These are phyloP conservation scores for Tephrocybe sp. DNA, from an alignment of 768 basidiomycete genomes.

Conservation along the genomic window DNA sequence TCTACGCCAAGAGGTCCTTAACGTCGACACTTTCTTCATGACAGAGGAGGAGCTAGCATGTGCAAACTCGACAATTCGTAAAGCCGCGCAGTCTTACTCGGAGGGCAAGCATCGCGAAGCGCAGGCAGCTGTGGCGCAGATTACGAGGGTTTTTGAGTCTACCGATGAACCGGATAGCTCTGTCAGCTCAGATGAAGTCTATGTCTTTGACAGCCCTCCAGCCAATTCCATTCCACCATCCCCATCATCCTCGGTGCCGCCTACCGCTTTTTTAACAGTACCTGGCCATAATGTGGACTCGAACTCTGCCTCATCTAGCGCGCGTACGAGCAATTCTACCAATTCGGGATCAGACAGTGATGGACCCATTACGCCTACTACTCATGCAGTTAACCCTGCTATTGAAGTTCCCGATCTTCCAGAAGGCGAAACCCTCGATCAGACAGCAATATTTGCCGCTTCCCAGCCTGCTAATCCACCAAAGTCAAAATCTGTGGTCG, in stretches of 20 bases:
- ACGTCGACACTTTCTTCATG: conserved; percentile 63
- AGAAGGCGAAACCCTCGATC: conserved; percentile 35
- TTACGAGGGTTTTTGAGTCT: conserved; percentile 2
- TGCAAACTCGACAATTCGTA: conserved; percentile 25
- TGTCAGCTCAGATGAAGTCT: conserved; percentile 34
- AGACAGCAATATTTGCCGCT: conserved; percentile 14
- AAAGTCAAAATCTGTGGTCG: conserved; percentile 1
- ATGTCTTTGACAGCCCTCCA: conserved; percentile 35
- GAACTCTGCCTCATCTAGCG: conserved; percentile 13
- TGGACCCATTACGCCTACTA: conserved; percentile 51
- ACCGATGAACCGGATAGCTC: conserved; percentile 19
- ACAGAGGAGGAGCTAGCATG: conserved; percentile 43
- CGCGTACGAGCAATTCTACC: conserved; percentile 23
- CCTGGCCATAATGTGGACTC: conserved; percentile 11
- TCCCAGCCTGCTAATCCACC: conserved; percentile 2
- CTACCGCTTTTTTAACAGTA: conserved; percentile 12
- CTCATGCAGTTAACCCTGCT: conserved; percentile 38
- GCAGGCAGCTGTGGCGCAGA: conserved; percentile 2
- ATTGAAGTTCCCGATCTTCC: conserved; percentile 44
- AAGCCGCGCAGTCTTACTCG: conserved; percentile 14
- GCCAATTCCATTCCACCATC: conserved; percentile 24
- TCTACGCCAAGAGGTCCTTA: conserved; percentile 55
- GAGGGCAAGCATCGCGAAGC: conserved; percentile 7
- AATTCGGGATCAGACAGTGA: conserved; percentile 36
- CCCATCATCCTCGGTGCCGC: conserved; percentile 1